Percentiles rank a stretch among this genome's conserved stretches.
phyloP scores from a whole-genome alignment of 1,139 yeast species.

The Geotrichum candidum region DNA sequence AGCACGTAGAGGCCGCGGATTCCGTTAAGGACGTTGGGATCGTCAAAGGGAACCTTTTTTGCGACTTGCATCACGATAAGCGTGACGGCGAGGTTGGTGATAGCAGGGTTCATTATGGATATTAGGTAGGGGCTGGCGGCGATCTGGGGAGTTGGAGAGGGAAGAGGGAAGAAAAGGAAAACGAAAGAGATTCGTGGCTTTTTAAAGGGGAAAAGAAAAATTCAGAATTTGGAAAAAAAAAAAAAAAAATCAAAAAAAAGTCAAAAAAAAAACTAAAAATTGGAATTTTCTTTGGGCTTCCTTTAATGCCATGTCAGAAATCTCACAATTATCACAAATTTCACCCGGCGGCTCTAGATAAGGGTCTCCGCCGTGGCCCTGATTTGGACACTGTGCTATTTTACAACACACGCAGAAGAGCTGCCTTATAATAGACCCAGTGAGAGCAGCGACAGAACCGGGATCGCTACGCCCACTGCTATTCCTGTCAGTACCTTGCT shows the following conservation, averaged over 20 bases:
- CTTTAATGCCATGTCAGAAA: not conserved
- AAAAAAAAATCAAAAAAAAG: too few relatives aligned
- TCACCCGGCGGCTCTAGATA: not conserved
- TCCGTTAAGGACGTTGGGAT: conserved; percentile 67
- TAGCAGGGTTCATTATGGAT: conserved; percentile 68
- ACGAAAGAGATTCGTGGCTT: not conserved
- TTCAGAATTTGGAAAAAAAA: not conserved
- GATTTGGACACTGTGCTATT: not conserved
- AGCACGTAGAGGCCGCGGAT: conserved; percentile 69
- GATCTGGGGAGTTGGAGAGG: not conserved
- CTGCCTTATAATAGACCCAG: not conserved
- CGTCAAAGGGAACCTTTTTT: conserved; percentile 82
- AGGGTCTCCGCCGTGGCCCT: too few relatives aligned
- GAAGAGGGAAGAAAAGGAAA: not conserved
- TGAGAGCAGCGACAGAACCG: conserved; percentile 4
- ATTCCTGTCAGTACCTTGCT: conserved; percentile 48
- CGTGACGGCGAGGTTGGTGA: conserved; percentile 83
- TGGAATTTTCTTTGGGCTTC: not conserved
- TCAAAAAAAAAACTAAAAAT: not conserved
- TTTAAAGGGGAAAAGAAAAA: not conserved
- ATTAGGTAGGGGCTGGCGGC: not conserved
- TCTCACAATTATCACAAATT: not conserved
- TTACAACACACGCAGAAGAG: not conserved
- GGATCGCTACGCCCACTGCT: conserved; percentile 4
- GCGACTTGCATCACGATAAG: conserved; percentile 96